Percentiles rank a stretch among this genome's conserved stretches.
Evolutionary conservation across 495 filamentous ascomycete genomes (phyloP).

Genomic region (Trichoderma virens): DNA sequence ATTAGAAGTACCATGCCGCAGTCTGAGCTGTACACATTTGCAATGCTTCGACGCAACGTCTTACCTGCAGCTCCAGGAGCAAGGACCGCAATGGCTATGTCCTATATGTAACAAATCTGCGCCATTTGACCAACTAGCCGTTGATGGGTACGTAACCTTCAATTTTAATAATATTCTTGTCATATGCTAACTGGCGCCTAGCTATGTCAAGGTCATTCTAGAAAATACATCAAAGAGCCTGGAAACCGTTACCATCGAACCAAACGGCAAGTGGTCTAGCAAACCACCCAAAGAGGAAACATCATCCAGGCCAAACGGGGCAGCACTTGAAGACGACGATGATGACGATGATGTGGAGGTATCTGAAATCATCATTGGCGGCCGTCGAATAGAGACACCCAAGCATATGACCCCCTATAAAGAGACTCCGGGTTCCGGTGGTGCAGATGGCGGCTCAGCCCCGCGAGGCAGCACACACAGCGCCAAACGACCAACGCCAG

Average conservation of each 20-base stretch:
- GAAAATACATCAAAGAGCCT: conserved; percentile 55
- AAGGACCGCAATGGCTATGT: conserved; percentile 91
- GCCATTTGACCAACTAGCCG: conserved; percentile 69
- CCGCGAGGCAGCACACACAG: conserved; percentile 23
- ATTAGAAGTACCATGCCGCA: conserved; percentile 73
- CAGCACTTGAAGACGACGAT: conserved; percentile 39
- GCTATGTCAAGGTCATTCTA: conserved; percentile 86
- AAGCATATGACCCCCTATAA: background rate
- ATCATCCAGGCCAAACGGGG: conserved; percentile 12
- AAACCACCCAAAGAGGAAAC: conserved; percentile 22
- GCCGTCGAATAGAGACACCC: conserved; percentile 15
- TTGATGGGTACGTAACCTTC: conserved; percentile 65
- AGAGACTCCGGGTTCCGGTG: background rate
- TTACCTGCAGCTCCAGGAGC: conserved; percentile 88
- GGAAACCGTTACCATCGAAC: conserved; percentile 86
- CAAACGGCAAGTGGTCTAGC: conserved; percentile 64
- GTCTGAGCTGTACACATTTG: conserved; percentile 73
- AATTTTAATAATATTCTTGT: conserved; percentile 7
- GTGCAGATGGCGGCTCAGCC: background rate
- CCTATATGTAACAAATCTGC: conserved; percentile 83
- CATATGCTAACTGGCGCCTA: conserved; percentile 24
- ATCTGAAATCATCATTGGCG: conserved; percentile 34
- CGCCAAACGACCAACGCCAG: conserved; percentile 54
- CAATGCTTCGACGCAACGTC: conserved; percentile 95
- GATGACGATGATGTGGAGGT: conserved; percentile 64